These are phyloP conservation scores for Cinnamomum micranthum DNA, from an alignment of 164 flowering plant genomes.

Conservation along the genomic window DNA sequence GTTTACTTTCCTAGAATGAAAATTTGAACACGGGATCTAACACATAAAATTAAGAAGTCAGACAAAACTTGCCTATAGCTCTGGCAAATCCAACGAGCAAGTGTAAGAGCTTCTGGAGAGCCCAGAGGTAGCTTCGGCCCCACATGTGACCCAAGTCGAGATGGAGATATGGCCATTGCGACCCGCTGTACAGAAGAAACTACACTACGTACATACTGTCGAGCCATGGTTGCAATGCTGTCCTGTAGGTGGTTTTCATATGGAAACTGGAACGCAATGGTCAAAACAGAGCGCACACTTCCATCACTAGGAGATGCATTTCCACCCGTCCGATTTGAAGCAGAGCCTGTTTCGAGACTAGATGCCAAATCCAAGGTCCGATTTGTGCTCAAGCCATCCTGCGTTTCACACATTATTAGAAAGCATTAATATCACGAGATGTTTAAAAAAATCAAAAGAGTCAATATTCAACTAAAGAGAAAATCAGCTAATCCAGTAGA, in stretches of 20 bases:
- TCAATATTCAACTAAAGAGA: background rate
- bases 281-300: slow-evolving; percentile 59
- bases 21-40: too few species aligned
- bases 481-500: background rate
- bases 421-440: slow-evolving; percentile 3
- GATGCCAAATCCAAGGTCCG: slow-evolving; percentile 85
- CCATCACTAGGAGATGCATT: slow-evolving; percentile 33
- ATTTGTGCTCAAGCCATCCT: slow-evolving; percentile 45
- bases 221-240: slow-evolving; percentile 82
- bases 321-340: slow-evolving; percentile 35
- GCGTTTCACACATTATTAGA: slow-evolving; percentile 31
- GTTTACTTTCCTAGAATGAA: too few species aligned
- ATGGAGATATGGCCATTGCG: slow-evolving; percentile 81
- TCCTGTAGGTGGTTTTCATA: slow-evolving; percentile 73
- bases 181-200: slow-evolving; percentile 89
- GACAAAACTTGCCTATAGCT: slow-evolving; percentile 69
- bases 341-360: slow-evolving; percentile 80
- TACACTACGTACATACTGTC: slow-evolving; percentile 87
- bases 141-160: slow-evolving; percentile 48
- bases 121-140: slow-evolving; percentile 62
- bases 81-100: slow-evolving; percentile 90
- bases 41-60: too few species aligned
- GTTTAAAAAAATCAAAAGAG: background rate
- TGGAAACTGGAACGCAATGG: slow-evolving; percentile 96
- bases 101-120: slow-evolving; percentile 83